phyloP scores from a whole-genome alignment of 805 yeast species.

The Zygoascus tannicola region DNA sequence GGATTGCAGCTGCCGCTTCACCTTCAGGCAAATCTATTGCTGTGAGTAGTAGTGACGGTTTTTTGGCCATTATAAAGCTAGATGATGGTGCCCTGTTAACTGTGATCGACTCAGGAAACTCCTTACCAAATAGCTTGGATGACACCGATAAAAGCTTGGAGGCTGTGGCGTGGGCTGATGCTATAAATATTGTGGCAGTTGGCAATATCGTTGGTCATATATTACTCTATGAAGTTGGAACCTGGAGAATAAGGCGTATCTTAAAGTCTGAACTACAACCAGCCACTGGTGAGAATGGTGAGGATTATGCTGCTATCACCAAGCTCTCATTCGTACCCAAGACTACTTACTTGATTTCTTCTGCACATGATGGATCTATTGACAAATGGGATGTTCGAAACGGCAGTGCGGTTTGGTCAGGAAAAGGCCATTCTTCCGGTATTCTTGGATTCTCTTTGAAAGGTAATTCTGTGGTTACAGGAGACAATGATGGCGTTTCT shows the following conservation, averaged over 20 bases:
- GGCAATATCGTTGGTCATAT: slow-evolving; percentile 87
- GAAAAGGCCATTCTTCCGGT: slow-evolving; percentile 92
- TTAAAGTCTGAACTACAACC: slow-evolving; percentile 23
- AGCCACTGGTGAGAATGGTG: slow-evolving; percentile 58
- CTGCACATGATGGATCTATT: slow-evolving; percentile 78
- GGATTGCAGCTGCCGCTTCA: slow-evolving; percentile 63
- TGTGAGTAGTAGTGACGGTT: slow-evolving; percentile 82
- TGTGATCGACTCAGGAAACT: slow-evolving; percentile 47
- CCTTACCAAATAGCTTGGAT: slow-evolving; percentile 27
- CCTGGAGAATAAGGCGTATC: slow-evolving; percentile 77
- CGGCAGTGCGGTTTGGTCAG: slow-evolving; percentile 65
- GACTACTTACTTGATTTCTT: slow-evolving; percentile 42
- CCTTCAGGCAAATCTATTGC: slow-evolving; percentile 52
- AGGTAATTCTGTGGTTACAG: slow-evolving; percentile 65
- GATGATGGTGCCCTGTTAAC: slow-evolving; percentile 66
- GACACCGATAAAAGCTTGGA: slow-evolving; percentile 56
- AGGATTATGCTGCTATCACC: slow-evolving; percentile 36
- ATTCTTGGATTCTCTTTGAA: slow-evolving; percentile 73
- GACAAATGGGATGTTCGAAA: slow-evolving; percentile 86
- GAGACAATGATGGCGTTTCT: slow-evolving; percentile 95
- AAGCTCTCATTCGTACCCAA: slow-evolving; percentile 52
- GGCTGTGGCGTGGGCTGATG: slow-evolving; percentile 71
- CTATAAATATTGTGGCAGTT: slow-evolving; percentile 59
- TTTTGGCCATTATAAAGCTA: slow-evolving; percentile 65
- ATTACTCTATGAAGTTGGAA: slow-evolving; percentile 68